Percentiles rank a stretch among this genome's conserved stretches.
phyloP scores from a whole-genome alignment of 441 rosid species.

The Croton setiger region DNA sequence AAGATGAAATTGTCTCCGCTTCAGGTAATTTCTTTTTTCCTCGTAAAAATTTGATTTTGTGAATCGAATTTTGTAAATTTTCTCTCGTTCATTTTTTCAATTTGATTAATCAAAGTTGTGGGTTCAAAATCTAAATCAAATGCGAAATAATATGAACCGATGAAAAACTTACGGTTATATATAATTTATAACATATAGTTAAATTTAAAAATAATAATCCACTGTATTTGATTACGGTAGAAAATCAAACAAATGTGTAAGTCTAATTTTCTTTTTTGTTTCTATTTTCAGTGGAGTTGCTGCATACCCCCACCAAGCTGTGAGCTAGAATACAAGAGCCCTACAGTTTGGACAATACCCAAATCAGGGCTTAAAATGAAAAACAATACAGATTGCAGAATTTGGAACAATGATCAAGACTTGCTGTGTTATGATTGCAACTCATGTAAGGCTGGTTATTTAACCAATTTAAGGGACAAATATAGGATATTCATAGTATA shows the following conservation, averaged over 20 bases:
- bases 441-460: constrained; percentile 55
- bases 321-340: constrained; percentile 14
- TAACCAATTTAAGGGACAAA: constrained; percentile 38
- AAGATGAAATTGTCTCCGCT: constrained; percentile 14
- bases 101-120: too few species aligned
- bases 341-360: constrained; percentile 23
- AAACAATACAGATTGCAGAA: constrained; percentile 30
- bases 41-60: too few species aligned
- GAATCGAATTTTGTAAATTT: background rate
- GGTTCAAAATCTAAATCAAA: too few species aligned
- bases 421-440: constrained; percentile 47
- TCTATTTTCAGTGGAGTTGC: constrained; percentile 31
- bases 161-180: too few species aligned
- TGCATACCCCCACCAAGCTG: constrained; percentile 41
- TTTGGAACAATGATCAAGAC: constrained; percentile 33
- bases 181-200: too few species aligned
- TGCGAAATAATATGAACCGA: too few species aligned
- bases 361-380: background rate
- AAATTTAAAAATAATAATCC: too few species aligned
- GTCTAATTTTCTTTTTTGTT: too few species aligned
- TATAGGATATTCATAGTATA: constrained; percentile 43
- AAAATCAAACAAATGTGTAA: too few species aligned
- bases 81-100: background rate
- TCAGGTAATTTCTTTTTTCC: constrained; percentile 4
- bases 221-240: too few species aligned